A percentile compares a stretch with the other conserved stretches of the same genome.
These are phyloP conservation scores for Wickerhamomyces silvicola DNA, from an alignment of 805 yeast species.

Conservation along the genomic window DNA sequence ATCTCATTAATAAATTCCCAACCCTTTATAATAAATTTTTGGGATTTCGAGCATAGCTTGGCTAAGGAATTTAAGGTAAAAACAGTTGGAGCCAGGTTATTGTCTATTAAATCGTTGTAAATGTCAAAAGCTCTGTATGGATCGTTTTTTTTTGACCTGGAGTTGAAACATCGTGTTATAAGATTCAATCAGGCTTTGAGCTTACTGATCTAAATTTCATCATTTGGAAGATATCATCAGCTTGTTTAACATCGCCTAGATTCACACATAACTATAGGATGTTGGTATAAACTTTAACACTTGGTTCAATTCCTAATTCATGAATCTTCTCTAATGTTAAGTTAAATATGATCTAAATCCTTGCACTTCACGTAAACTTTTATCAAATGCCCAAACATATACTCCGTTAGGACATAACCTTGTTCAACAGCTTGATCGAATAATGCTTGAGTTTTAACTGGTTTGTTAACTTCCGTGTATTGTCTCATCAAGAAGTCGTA, in stretches of 20 bases:
- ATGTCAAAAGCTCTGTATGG: slow-evolving; percentile 73
- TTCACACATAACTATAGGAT: slow-evolving; percentile 57
- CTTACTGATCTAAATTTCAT: slow-evolving; percentile 71
- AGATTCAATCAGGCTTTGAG: slow-evolving; percentile 63
- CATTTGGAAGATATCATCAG: slow-evolving; percentile 69
- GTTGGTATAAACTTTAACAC: slow-evolving; percentile 43
- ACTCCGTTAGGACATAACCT: slow-evolving; percentile 25
- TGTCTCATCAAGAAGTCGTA: slow-evolving; percentile 32
- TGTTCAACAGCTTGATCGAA: slow-evolving; percentile 20
- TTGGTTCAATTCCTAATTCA: slow-evolving; percentile 30
- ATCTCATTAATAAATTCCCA: slow-evolving; percentile 76
- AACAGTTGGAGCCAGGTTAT: slow-evolving; percentile 30
- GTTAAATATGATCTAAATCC: slow-evolving; percentile 19
- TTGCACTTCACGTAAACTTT: slow-evolving; percentile 34
- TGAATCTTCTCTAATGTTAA: slow-evolving; percentile 19
- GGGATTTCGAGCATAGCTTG: slow-evolving; percentile 56
- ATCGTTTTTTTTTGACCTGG: slow-evolving; percentile 53
- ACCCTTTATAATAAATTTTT: slow-evolving; percentile 45
- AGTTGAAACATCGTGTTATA: slow-evolving; percentile 69
- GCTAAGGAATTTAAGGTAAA: slow-evolving; percentile 53
- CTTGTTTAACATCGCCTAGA: slow-evolving; percentile 46
- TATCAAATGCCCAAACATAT: slow-evolving; percentile 36
- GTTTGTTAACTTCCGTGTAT: slow-evolving; percentile 22
- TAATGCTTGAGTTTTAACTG: slow-evolving; percentile 27
- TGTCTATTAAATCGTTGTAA: slow-evolving; percentile 57